phyloP scores from a whole-genome alignment of 192 early-diverging fungal genomes.

The Linnemannia exigua region DNA sequence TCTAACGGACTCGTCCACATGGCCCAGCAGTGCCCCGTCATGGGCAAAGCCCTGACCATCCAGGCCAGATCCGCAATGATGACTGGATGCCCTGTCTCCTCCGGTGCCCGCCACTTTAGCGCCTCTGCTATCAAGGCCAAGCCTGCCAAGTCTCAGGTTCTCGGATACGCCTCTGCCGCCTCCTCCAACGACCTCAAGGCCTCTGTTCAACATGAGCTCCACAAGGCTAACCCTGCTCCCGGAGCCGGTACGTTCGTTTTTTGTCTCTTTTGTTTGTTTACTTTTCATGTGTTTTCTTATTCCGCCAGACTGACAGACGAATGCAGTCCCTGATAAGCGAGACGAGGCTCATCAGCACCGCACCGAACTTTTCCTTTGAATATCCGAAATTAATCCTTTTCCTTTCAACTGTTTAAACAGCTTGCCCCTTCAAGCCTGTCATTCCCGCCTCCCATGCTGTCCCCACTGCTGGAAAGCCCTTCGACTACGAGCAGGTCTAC shows the following conservation, averaged over 20 bases:
- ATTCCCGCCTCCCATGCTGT: conserved; percentile 55
- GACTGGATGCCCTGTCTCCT: conserved; percentile 64
- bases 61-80: conserved; percentile 73
- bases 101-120: conserved; percentile 55
- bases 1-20: conserved; percentile 64
- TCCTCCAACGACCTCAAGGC: conserved; percentile 48
- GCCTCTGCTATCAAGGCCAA: conserved; percentile 47
- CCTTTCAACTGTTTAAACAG: conserved; percentile 10
- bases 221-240: conserved; percentile 54
- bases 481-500: conserved; percentile 95
- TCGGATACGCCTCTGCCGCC: conserved; percentile 48
- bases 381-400: neutral
- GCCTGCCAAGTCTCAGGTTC: conserved; percentile 54
- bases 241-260: conserved; percentile 46
- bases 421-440: conserved; percentile 57
- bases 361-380: conserved; percentile 3
- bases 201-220: conserved; percentile 42
- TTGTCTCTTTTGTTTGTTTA: conserved; percentile 16
- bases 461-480: conserved; percentile 62
- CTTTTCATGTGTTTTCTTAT: neutral
- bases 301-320: neutral
- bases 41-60: conserved; percentile 80
- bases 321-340: neutral
- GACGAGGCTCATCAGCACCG: neutral
- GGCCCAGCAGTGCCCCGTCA: conserved; percentile 84